These are phyloP conservation scores for Pseudocercospora crystallina DNA, from an alignment of 2,329 filamentous ascomycete species.

Conservation along the genomic window DNA sequence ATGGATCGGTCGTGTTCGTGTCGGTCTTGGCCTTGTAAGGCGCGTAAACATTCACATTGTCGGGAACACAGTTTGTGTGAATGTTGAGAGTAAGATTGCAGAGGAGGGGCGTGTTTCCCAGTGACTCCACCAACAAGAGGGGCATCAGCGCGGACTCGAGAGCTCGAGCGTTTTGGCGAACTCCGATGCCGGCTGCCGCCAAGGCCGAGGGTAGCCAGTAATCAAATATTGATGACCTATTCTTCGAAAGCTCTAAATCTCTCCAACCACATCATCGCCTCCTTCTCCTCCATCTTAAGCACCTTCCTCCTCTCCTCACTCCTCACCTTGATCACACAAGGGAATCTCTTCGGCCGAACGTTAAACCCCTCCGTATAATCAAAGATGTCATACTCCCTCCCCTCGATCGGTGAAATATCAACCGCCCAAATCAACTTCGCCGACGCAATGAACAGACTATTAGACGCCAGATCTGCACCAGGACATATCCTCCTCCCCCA, in stretches of 20 bases:
- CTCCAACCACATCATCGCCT: conserved; percentile 35
- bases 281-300: conserved; percentile 32
- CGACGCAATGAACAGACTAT: conserved; percentile 45
- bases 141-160: too few species aligned
- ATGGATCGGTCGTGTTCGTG: neutral
- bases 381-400: conserved; percentile 38
- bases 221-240: neutral
- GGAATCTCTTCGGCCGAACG: conserved; percentile 39
- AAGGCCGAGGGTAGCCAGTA: too few species aligned
- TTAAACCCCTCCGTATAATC: conserved; percentile 45
- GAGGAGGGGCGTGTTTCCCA: too few species aligned
- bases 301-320: conserved; percentile 34
- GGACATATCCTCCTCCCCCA: conserved; percentile 50
- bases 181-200: too few species aligned
- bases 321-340: conserved; percentile 36
- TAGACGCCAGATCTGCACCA: conserved; percentile 53
- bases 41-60: too few species aligned
- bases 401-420: conserved; percentile 35
- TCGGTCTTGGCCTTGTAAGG: too few species aligned
- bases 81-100: too few species aligned
- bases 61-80: too few species aligned
- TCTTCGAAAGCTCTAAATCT: conserved; percentile 36
- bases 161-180: too few species aligned
- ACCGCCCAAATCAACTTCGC: conserved; percentile 49
- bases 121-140: too few species aligned